Percentiles rank a stretch among this genome's conserved stretches.
Evolutionary conservation across 83 land plant genomes (phyloP).

Genomic region (Isoetes engelmannii): DNA sequence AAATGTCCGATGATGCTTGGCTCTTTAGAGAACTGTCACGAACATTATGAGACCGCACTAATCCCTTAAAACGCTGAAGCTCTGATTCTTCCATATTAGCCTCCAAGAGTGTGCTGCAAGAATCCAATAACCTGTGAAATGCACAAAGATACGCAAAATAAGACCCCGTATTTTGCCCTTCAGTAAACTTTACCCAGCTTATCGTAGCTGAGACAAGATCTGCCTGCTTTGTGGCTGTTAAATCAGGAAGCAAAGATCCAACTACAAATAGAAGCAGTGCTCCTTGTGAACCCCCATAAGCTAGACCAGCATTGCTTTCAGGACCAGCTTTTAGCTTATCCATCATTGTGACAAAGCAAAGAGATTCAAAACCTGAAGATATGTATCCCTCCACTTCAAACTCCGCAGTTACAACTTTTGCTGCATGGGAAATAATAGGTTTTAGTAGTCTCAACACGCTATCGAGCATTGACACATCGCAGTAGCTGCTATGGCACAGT

Average conservation of each 20-base stretch:
- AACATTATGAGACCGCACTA: too few species aligned
- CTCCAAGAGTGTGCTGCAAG: slow-evolving; percentile 29
- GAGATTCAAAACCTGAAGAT: slow-evolving; percentile 46
- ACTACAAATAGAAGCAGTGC: slow-evolving; percentile 55
- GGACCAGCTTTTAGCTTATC: slow-evolving; percentile 31
- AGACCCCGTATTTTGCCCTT: slow-evolving; percentile 20
- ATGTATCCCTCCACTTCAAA: slow-evolving; percentile 24
- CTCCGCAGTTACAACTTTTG: slow-evolving; percentile 28
- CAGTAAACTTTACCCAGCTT: slow-evolving; percentile 63
- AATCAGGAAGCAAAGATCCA: slow-evolving; percentile 52
- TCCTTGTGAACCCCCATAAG: slow-evolving; percentile 23
- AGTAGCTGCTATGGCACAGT: slow-evolving; percentile 52
- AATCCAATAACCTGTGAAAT: slow-evolving; percentile 54
- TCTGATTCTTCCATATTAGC: slow-evolving; percentile 29
- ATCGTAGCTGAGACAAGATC: slow-evolving; percentile 40
- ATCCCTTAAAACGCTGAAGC: slow-evolving; percentile 15
- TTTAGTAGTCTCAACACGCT: slow-evolving; percentile 52
- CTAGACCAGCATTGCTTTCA: slow-evolving; percentile 23
- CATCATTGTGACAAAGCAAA: slow-evolving; percentile 65
- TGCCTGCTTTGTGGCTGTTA: slow-evolving; percentile 41
- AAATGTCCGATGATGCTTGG: too few species aligned
- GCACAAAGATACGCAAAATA: slow-evolving; percentile 58
- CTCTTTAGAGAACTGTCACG: too few species aligned
- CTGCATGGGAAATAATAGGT: slow-evolving; percentile 69
- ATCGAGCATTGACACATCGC: slow-evolving; percentile 73